Conservation (phyloP, 2,329 filamentous ascomycete genomes). For the Tolypocladium sp. region DNA sequence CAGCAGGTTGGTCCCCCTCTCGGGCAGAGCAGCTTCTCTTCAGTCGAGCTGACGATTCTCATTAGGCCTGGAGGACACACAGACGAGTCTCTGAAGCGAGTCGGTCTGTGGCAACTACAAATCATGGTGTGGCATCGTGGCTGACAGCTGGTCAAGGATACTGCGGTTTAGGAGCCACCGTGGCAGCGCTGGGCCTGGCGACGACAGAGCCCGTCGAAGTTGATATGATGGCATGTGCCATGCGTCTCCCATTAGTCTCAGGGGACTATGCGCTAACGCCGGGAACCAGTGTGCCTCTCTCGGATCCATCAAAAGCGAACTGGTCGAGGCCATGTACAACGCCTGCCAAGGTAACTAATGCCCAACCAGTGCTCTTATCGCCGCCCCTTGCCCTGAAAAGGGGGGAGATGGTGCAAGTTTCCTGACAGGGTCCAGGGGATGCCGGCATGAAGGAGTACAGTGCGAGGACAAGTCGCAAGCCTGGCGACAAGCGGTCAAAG, state of each 20-base stretch:
- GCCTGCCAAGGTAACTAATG: constrained; percentile 40
- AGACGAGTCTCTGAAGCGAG: constrained; percentile 16
- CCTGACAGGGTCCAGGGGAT: constrained; percentile 15
- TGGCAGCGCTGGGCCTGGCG: constrained; percentile 53
- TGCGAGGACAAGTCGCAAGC: constrained; percentile 21
- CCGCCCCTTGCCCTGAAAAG: background rate
- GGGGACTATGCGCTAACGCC: background rate
- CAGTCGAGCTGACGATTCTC: constrained; percentile 7
- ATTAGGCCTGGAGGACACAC: constrained; percentile 25
- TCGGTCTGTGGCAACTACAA: constrained; percentile 17
- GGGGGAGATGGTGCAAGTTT: constrained; percentile 4
- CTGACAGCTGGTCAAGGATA: constrained; percentile 44
- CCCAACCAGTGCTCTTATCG: background rate
- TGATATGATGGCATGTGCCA: constrained; percentile 57
- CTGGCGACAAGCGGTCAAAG: constrained; percentile 12
- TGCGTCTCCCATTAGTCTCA: background rate
- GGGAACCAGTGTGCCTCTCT: constrained; percentile 62
- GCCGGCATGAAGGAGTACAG: constrained; percentile 36
- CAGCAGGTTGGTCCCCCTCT: constrained; percentile 54
- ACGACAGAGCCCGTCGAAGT: constrained; percentile 50
- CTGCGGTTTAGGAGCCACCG: constrained; percentile 59
- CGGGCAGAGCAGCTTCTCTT: background rate
- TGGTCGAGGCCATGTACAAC: constrained; percentile 49
- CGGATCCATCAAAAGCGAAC: constrained; percentile 61
- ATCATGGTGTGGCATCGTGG: constrained; percentile 1